Evolutionary conservation across 116 monocot genomes (phyloP).

Genomic region (Cymodocea nodosa): DNA sequence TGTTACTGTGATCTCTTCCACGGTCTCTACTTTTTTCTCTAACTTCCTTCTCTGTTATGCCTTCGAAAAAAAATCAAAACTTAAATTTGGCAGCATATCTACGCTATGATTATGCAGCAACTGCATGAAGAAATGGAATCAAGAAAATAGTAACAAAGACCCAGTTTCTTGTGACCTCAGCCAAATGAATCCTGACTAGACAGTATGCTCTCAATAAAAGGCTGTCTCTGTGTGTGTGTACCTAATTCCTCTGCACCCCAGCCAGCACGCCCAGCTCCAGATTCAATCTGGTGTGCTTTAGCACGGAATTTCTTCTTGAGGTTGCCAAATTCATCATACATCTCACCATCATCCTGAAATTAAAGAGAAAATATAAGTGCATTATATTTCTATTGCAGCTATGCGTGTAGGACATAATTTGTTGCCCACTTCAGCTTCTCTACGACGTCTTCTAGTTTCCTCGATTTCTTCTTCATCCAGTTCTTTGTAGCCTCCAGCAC

Average conservation of each 20-base stretch:
- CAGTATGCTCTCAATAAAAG: too few species aligned
- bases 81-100: not conserved
- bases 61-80: not conserved
- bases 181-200: too few species aligned
- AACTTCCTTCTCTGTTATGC: conserved; percentile 28
- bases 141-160: too few species aligned
- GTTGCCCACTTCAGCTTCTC: conserved; percentile 69
- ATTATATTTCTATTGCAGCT: not conserved
- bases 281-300: conserved; percentile 66
- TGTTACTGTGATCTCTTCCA: conserved; percentile 26
- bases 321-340: conserved; percentile 99
- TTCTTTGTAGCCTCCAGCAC: conserved; percentile 95
- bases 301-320: conserved; percentile 99
- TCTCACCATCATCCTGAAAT: conserved; percentile 95
- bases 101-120: not conserved
- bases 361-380: not conserved
- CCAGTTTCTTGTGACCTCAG: too few species aligned
- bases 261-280: conserved; percentile 77
- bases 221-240: too few species aligned
- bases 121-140: too few species aligned
- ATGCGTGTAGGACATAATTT: not conserved
- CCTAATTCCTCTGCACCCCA: conserved; percentile 93
- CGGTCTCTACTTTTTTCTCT: conserved; percentile 49
- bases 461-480: conserved; percentile 98
- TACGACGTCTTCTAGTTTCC: conserved; percentile 81